Percentiles rank a stretch among this genome's conserved stretches.
Evolutionary conservation across 108 stramenopile genomes (phyloP).

Genomic region (Pseudonitzschia pungens): DNA sequence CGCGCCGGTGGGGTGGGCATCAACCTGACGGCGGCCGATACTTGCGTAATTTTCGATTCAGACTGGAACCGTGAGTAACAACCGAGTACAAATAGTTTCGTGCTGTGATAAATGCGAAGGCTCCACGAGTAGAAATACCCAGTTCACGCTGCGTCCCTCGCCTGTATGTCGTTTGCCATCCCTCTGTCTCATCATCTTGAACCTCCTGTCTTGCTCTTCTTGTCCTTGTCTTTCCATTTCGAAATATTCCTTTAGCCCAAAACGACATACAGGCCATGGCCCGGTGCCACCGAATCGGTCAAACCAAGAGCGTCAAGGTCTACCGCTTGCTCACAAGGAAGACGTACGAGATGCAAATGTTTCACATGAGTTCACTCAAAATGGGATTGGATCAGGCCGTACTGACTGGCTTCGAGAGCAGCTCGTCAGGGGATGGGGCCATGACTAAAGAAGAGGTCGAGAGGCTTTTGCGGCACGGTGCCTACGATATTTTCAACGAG

Average conservation of each 20-base stretch:
- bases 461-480: conserved; percentile 79
- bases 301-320: conserved; percentile 85
- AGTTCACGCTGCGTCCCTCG: no score
- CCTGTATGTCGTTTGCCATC: background rate
- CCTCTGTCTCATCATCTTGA: background rate
- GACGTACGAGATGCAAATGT: conserved; percentile 99
- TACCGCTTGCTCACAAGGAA: conserved; percentile 95
- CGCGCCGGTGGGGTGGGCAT: conserved; percentile 96
- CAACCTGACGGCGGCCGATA: conserved; percentile 92
- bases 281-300: conserved; percentile 98
- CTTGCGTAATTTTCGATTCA: conserved; percentile 91
- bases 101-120: background rate
- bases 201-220: background rate
- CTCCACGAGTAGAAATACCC: no score
- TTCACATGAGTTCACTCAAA: conserved; percentile 95
- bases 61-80: conserved; percentile 83
- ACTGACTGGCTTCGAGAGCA: conserved; percentile 84
- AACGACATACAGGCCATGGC: conserved; percentile 96
- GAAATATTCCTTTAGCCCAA: conserved; percentile 53
- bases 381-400: conserved; percentile 99
- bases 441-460: conserved; percentile 86
- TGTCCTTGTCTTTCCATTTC: background rate
- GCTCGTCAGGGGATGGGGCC: conserved; percentile 56
- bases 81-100: background rate
- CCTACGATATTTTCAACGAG: conserved; percentile 88